Conservation (phyloP, 176 grass and related monocot species). For the Aegilops bicornis region DNA sequence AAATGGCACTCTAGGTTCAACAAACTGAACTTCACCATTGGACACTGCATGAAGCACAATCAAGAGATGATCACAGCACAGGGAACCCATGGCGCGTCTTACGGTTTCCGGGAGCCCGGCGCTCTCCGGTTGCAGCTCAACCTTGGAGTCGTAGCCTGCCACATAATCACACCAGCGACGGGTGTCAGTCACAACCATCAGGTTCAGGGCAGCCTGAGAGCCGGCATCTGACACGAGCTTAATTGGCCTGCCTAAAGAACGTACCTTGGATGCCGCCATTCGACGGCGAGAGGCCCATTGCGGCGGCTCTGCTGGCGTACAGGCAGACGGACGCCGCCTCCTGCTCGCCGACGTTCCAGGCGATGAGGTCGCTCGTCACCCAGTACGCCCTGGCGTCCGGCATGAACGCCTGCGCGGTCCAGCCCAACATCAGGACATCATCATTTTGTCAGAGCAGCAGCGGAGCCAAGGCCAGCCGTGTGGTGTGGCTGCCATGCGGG, state of each 20-base stretch:
- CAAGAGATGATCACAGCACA: neutral
- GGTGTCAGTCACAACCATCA: neutral
- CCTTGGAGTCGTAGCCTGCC: slow-evolving; percentile 73
- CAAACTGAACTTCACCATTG: neutral
- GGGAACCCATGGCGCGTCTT: slow-evolving; percentile 4
- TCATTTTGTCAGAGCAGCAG: neutral
- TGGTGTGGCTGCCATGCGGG: neutral
- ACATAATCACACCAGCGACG: slow-evolving; percentile 32
- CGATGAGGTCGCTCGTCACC: slow-evolving; percentile 63
- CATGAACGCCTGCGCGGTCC: slow-evolving; percentile 37
- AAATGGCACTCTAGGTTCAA: neutral
- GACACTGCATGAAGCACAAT: neutral
- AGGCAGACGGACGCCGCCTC: slow-evolving; percentile 53
- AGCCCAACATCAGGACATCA: neutral
- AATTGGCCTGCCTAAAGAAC: neutral
- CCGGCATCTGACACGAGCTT: neutral
- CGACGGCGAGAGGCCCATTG: slow-evolving; percentile 26
- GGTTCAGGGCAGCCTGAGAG: neutral
- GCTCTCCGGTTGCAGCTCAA: slow-evolving; percentile 61
- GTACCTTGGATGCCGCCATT: slow-evolving; percentile 59
- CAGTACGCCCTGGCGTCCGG: slow-evolving; percentile 70
- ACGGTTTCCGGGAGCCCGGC: slow-evolving; percentile 62
- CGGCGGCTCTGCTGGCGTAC: slow-evolving; percentile 62
- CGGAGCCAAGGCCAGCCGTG: neutral
- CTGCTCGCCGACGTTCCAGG: slow-evolving; percentile 54